Evolutionary conservation across 2,329 filamentous ascomycete species (phyloP).

Genomic region (Lecanoromycetidae sp.): DNA sequence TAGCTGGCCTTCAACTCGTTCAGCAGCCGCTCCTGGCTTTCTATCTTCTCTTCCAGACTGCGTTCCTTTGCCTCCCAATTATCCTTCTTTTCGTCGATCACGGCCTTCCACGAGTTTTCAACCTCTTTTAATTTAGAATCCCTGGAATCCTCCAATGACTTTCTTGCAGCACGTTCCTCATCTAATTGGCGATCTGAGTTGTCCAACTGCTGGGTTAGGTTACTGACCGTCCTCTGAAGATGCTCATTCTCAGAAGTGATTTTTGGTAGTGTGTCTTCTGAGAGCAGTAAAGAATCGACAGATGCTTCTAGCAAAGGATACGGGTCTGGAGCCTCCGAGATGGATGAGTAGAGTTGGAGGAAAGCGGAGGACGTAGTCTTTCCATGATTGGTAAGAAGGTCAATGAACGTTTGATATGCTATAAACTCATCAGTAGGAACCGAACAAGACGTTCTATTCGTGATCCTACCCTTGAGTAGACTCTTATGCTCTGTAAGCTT

Average conservation of each 20-base stretch:
- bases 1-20: conserved; percentile 96
- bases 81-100: conserved; percentile 83
- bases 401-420: conserved; percentile 97
- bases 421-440: conserved; percentile 15
- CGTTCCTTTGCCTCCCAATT: conserved; percentile 96
- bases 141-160: conserved; percentile 62
- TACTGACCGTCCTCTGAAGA: conserved; percentile 65
- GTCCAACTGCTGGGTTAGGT: conserved; percentile 69
- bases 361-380: conserved; percentile 91
- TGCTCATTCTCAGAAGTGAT: conserved; percentile 79
- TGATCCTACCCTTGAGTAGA: conserved; percentile 60
- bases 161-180: conserved; percentile 58
- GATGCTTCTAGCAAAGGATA: conserved; percentile 94
- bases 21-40: conserved; percentile 81
- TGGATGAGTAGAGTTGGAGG: conserved; percentile 77
- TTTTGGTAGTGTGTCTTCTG: conserved; percentile 84
- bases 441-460: background rate
- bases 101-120: conserved; percentile 77
- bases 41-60: conserved; percentile 79
- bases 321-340: conserved; percentile 92
- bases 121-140: conserved; percentile 79
- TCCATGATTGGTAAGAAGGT: conserved; percentile 88
- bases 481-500: conserved; percentile 85
- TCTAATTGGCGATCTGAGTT: conserved; percentile 71
- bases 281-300: conserved; percentile 81